These are phyloP conservation scores for Sarocladiaceae sp. DNA, from an alignment of 2,329 filamentous ascomycete species.

Conservation along the genomic window DNA sequence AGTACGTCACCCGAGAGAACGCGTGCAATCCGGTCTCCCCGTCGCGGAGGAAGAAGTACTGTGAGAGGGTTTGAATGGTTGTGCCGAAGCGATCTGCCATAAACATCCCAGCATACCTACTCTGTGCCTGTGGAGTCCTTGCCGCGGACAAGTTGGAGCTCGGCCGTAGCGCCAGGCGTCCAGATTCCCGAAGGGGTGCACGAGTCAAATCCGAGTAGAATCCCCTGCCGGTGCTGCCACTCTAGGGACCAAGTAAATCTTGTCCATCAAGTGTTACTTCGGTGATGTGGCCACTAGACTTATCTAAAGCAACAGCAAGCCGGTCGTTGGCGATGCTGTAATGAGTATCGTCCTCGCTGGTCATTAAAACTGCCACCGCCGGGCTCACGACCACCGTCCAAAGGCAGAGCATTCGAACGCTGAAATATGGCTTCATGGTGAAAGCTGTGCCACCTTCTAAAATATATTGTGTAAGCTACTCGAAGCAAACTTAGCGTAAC, in stretches of 20 bases:
- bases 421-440: too few species aligned
- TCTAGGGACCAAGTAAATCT: constrained; percentile 44
- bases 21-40: constrained; percentile 59
- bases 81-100: constrained; percentile 55
- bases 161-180: constrained; percentile 49
- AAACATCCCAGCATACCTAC: constrained; percentile 52
- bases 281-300: constrained; percentile 31
- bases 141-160: constrained; percentile 40
- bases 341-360: constrained; percentile 17
- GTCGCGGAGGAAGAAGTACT: constrained; percentile 62
- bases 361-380: background rate
- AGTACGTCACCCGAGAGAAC: constrained; percentile 56
- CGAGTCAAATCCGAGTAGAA: constrained; percentile 62
- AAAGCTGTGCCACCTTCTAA: too few species aligned
- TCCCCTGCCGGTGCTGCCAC: constrained; percentile 38
- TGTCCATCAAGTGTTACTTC: constrained; percentile 31
- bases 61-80: constrained; percentile 56
- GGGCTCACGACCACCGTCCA: too few species aligned
- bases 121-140: constrained; percentile 43
- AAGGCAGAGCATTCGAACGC: too few species aligned
- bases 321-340: constrained; percentile 34
- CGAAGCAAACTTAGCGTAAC: too few species aligned
- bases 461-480: too few species aligned
- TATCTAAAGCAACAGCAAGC: constrained; percentile 31
- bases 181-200: constrained; percentile 56